These are phyloP conservation scores for Venturia carpophila DNA, from an alignment of 2,329 filamentous ascomycete species.

Conservation along the genomic window DNA sequence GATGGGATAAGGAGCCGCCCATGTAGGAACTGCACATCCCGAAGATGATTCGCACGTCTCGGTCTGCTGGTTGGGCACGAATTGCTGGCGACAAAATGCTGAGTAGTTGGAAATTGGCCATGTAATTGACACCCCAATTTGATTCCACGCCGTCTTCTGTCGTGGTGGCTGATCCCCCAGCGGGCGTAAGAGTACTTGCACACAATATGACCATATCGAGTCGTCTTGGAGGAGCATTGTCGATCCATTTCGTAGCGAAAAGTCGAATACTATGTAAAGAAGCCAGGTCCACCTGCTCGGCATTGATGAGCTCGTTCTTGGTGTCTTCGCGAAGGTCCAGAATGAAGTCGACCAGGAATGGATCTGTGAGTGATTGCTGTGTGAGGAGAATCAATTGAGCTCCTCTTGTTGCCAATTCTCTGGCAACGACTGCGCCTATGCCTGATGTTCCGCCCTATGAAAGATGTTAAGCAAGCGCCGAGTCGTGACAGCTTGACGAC, in stretches of 20 bases:
- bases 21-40: constrained; percentile 86
- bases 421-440: constrained; percentile 70
- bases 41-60: constrained; percentile 83
- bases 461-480: constrained; percentile 22
- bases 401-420: constrained; percentile 68
- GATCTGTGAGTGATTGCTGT: constrained; percentile 69
- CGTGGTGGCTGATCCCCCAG: constrained; percentile 49
- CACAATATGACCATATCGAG: constrained; percentile 89
- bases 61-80: constrained; percentile 82
- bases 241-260: constrained; percentile 97
- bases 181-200: constrained; percentile 67
- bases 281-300: constrained; percentile 84
- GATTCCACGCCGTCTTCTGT: constrained; percentile 77
- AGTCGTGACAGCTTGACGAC: constrained; percentile 9
- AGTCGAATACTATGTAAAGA: constrained; percentile 83
- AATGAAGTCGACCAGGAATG: constrained; percentile 87
- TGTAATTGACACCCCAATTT: constrained; percentile 91
- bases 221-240: constrained; percentile 81
- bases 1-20: constrained; percentile 54
- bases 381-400: constrained; percentile 89
- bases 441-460: constrained; percentile 77
- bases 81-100: constrained; percentile 86
- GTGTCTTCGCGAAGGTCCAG: constrained; percentile 73
- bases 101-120: constrained; percentile 91
- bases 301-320: constrained; percentile 82